phyloP scores from a whole-genome alignment of 202 grass and related monocot species.

The Brachypodium distachyon region DNA sequence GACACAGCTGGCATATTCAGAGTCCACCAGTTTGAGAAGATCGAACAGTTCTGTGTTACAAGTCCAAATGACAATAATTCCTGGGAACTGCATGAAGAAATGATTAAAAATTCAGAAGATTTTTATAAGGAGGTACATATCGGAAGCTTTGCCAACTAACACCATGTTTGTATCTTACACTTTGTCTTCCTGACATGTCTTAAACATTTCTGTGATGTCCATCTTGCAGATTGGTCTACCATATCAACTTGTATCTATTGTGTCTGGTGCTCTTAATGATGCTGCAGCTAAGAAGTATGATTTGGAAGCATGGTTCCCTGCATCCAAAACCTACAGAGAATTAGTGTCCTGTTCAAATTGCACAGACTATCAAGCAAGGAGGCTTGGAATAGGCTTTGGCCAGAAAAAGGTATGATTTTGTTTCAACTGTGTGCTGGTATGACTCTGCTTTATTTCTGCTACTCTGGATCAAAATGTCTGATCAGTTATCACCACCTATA shows the following conservation, averaged over 20 bases:
- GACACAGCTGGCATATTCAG: constrained; percentile 91
- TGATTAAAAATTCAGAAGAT: constrained; percentile 88
- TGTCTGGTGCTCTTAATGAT: constrained; percentile 90
- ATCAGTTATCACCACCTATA: neutral
- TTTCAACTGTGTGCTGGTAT: neutral
- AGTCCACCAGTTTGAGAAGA: constrained; percentile 93
- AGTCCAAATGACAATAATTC: constrained; percentile 68
- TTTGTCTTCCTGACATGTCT: neutral
- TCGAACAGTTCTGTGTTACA: constrained; percentile 85
- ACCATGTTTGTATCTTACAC: neutral
- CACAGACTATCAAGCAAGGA: constrained; percentile 90
- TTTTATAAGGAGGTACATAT: constrained; percentile 60
- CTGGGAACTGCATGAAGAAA: constrained; percentile 78
- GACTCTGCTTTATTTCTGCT: neutral
- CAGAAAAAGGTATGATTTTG: constrained; percentile 67
- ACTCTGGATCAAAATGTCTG: neutral
- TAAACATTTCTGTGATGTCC: neutral
- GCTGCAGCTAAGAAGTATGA: constrained; percentile 95
- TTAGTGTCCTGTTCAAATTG: constrained; percentile 94
- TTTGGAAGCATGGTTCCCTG: constrained; percentile 92
- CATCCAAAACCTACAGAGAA: constrained; percentile 79
- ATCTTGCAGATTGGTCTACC: constrained; percentile 68
- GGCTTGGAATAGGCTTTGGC: constrained; percentile 75
- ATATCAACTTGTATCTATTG: constrained; percentile 81
- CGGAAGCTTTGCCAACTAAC: neutral